phyloP scores from a whole-genome alignment of 2,329 filamentous ascomycete genomes.

The Pyricularia pennisetigena region DNA sequence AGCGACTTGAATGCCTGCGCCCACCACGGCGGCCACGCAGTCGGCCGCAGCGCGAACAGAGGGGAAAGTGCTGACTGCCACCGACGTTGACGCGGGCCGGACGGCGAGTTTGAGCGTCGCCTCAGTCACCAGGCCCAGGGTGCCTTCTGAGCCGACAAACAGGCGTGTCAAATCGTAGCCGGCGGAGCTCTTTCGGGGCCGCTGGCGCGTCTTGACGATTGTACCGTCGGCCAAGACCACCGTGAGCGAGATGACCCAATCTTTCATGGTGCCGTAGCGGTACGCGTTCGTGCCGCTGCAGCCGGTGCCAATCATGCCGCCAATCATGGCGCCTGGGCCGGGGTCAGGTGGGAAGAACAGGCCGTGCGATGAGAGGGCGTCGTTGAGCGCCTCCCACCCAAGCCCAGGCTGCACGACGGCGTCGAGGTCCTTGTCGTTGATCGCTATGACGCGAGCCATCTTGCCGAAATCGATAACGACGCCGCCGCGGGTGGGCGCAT shows the following conservation, averaged over 20 bases:
- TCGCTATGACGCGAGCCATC: slow-evolving; percentile 70
- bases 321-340: slow-evolving; percentile 85
- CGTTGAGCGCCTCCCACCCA: slow-evolving; percentile 80
- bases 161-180: slow-evolving; percentile 87
- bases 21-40: slow-evolving; percentile 73
- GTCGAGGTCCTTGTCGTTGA: slow-evolving; percentile 72
- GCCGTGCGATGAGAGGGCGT: slow-evolving; percentile 59
- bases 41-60: slow-evolving; percentile 61
- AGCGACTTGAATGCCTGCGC: slow-evolving; percentile 71
- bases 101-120: slow-evolving; percentile 81
- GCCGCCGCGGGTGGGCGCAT: slow-evolving; percentile 70
- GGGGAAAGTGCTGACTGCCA: slow-evolving; percentile 59
- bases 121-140: slow-evolving; percentile 72
- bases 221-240: slow-evolving; percentile 88
- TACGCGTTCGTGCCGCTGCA: slow-evolving; percentile 80
- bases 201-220: slow-evolving; percentile 78
- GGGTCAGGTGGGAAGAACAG: slow-evolving; percentile 91
- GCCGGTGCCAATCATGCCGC: slow-evolving; percentile 72
- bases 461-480: slow-evolving; percentile 73
- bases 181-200: slow-evolving; percentile 80
- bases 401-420: slow-evolving; percentile 72
- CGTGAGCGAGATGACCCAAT: slow-evolving; percentile 82
- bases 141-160: slow-evolving; percentile 82
- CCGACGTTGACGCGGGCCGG: slow-evolving; percentile 67
- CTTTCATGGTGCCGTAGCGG: slow-evolving; percentile 88